Evolutionary conservation across 306 rosid species (phyloP).

Genomic region (Cyclanthera cordifolia): DNA sequence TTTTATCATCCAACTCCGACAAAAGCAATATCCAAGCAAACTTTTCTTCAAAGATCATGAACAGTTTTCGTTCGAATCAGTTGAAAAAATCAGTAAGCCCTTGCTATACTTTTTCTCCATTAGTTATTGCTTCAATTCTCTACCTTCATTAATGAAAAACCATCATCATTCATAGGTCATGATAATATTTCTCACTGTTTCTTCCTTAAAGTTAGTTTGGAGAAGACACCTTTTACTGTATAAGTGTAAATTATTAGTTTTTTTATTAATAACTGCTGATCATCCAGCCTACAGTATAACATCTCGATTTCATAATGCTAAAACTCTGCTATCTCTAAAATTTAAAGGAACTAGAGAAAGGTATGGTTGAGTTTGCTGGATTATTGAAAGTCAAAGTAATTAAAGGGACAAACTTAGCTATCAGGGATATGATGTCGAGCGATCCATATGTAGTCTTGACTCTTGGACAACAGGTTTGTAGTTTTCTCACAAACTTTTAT

Average conservation of each 20-base stretch:
- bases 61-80: constrained; percentile 42
- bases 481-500: not conserved
- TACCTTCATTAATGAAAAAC: too few species aligned
- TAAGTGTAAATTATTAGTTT: constrained; percentile 3
- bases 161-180: too few species aligned
- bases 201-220: not conserved
- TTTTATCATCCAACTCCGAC: constrained; percentile 38
- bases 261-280: not conserved
- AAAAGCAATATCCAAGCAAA: constrained; percentile 38
- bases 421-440: constrained; percentile 91
- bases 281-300: not conserved
- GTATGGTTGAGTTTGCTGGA: constrained; percentile 89
- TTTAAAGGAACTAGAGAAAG: constrained; percentile 53
- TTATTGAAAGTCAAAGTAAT: constrained; percentile 80
- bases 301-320: not conserved
- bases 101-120: constrained; percentile 1
- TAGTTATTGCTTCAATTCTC: too few species aligned
- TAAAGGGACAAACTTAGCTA: constrained; percentile 76
- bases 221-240: not conserved
- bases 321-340: constrained; percentile 21
- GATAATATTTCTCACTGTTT: not conserved
- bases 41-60: constrained; percentile 39
- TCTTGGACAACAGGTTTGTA: constrained; percentile 78
- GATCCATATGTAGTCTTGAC: constrained; percentile 87
- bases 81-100: constrained; percentile 47